Percentiles rank a stretch among this genome's conserved stretches.
phyloP scores from a whole-genome alignment of 345 rosid species.

The Pelargonium nanum region DNA sequence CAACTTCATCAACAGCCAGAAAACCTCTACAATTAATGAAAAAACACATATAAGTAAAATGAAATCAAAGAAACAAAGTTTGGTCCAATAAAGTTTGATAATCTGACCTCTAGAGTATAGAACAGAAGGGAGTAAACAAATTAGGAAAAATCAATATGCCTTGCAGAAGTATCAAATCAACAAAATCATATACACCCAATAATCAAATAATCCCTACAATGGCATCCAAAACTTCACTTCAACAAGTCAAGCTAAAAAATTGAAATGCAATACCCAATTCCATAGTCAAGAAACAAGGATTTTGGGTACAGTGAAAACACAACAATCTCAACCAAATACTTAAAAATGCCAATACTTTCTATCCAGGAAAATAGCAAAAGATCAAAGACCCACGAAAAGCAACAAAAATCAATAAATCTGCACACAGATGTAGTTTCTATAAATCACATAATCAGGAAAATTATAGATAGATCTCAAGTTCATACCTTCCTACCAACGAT shows the following conservation, averaged over 20 bases:
- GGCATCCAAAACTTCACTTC: background rate
- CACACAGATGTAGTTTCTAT: slow-evolving; percentile 7
- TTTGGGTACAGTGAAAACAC: background rate
- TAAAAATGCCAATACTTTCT: background rate
- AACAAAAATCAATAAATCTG: slow-evolving; percentile 14
- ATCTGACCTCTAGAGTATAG: too few species aligned
- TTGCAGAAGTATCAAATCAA: background rate
- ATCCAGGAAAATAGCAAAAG: background rate
- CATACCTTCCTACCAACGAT: slow-evolving; percentile 18
- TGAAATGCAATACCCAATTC: background rate
- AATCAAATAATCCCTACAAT: background rate
- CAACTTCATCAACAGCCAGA: slow-evolving; percentile 13
- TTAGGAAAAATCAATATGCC: too few species aligned
- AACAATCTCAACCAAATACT: background rate
- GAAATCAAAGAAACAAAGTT: background rate
- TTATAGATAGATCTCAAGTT: slow-evolving; percentile 38
- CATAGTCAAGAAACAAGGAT: background rate
- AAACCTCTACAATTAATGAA: slow-evolving; percentile 15
- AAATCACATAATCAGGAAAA: slow-evolving; percentile 5
- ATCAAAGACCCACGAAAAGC: background rate
- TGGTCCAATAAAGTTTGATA: too few species aligned
- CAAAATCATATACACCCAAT: background rate
- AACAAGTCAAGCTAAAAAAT: background rate
- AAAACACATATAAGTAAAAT: background rate
- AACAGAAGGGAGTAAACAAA: too few species aligned